Evolutionary conservation across 139 green algal species (phyloP).

Genomic region (Eudorina sp.): DNA sequence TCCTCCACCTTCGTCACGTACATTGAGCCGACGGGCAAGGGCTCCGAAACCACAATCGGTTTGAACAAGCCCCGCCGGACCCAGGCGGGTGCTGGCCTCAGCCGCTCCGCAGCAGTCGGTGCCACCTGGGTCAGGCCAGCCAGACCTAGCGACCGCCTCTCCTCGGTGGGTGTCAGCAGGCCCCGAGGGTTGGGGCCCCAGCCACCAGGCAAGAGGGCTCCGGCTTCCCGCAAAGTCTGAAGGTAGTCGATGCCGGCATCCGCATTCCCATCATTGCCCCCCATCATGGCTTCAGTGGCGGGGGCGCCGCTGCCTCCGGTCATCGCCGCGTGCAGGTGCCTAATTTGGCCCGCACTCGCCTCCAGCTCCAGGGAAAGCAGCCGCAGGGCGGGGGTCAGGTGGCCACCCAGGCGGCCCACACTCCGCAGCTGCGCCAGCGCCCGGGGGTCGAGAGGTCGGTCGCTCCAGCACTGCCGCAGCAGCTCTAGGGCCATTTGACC

Average conservation of each 20-base stretch:
- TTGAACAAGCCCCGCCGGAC: background rate
- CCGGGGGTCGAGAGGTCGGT: slow-evolving; percentile 51
- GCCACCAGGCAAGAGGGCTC: background rate
- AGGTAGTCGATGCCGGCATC: background rate
- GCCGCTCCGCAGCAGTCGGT: too few relatives aligned
- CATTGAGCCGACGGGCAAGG: background rate
- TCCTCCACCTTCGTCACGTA: background rate
- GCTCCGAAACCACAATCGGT: background rate
- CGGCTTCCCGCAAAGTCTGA: too few relatives aligned
- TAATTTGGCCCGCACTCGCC: slow-evolving; percentile 51
- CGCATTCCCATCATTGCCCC: background rate
- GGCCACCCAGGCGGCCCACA: slow-evolving; percentile 12
- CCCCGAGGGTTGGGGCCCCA: slow-evolving; percentile 3
- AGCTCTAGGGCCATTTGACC: slow-evolving; percentile 66
- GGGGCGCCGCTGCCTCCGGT: background rate
- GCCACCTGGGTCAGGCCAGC: too few relatives aligned
- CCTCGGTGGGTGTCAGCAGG: slow-evolving; percentile 1
- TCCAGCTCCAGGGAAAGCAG: slow-evolving; percentile 57
- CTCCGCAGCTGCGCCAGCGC: slow-evolving; percentile 54
- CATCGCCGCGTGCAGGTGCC: background rate
- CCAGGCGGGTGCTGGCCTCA: background rate
- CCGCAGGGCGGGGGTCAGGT: slow-evolving; percentile 59
- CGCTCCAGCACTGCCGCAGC: slow-evolving; percentile 63
- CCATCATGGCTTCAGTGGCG: background rate
- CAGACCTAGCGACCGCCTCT: background rate